phyloP scores from a whole-genome alignment of 176 grass and related monocot species.

The Coix lacrymajobi region DNA sequence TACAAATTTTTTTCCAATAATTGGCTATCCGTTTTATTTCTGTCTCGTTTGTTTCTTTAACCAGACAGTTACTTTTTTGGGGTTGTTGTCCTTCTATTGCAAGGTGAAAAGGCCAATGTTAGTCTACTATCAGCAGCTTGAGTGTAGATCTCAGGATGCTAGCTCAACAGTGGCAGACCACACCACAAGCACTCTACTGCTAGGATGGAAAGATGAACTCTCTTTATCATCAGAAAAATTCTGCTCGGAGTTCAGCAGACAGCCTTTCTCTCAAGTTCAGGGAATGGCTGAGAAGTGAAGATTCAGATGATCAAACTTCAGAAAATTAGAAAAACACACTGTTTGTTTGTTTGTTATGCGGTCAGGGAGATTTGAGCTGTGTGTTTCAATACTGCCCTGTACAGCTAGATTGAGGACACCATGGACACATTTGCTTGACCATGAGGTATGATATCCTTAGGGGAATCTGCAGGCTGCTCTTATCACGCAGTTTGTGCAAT shows the following conservation, averaged over 20 bases:
- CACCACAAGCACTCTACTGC: neutral
- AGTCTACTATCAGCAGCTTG: conserved; percentile 6
- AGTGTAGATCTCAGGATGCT: conserved; percentile 33
- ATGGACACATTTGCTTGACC: neutral
- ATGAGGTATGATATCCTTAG: neutral
- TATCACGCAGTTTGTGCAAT: neutral
- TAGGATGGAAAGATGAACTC: conserved; percentile 44
- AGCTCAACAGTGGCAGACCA: conserved; percentile 4
- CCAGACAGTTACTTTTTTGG: neutral
- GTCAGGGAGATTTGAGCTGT: neutral
- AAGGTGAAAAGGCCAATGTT: neutral
- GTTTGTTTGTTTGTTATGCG: neutral
- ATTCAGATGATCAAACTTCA: conserved; percentile 36
- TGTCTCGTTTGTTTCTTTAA: neutral
- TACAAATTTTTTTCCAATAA: neutral
- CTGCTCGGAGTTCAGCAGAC: conserved; percentile 5
- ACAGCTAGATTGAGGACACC: neutral
- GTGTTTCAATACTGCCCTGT: neutral
- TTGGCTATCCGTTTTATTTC: neutral
- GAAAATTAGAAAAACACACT: neutral
- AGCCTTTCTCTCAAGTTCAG: neutral
- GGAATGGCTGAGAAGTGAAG: conserved; percentile 34
- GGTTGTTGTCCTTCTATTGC: neutral
- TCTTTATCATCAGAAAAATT: neutral
- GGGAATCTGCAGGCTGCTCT: neutral